Base-by-base conservation (phyloP, 176 grass and related monocot genomes). In the Musa beccarii region DNA sequence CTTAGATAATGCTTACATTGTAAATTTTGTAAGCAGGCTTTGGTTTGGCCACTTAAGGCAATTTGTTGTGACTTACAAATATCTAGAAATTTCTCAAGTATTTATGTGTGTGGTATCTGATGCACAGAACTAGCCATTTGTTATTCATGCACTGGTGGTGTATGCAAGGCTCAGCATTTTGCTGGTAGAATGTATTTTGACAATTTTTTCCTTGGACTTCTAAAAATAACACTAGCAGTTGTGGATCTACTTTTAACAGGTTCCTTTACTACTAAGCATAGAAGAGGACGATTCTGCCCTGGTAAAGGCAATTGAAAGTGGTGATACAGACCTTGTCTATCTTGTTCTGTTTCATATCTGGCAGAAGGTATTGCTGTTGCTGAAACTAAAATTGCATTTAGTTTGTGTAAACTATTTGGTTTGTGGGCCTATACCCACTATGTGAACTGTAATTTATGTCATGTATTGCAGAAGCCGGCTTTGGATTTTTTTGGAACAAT, bases 301-400 rank as follows among this genome's bases (percentile, higher is more conserved):
- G 82, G 79, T 84, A 64, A 99, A 94, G 76, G 86, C 90, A 68
- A 89, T 83, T 81, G 95, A 94, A 83, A 94, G 95, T 49, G 95
- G 90, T 71, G 95, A 99, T 84, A 94, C 95, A 79, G 95, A 99
- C 73, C 90, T 99, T 72, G 76, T 99, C 59, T 99, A 94, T 80
- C 95, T 94, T 78, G 95, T 92, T 78, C 76, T 99, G 82, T 91
- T 99, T 74, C 90, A 99, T 75, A 92, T 94, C 65, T 99, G 95
- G 95, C 90, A 99, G 79, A 99, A 91, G 83, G 86, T 99, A 89
- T 52, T 52, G 19, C 17, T 63, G 2, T 63, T 76, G 29, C 22
- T 4, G n/a, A 16, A 26, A 73, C 51, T 55, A 74, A 16, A 15
- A 17, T 57, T 43, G 34, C 4, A 43, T 43, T 19, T 17, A 9